Conservation (phyloP, 345 rosid genomes). For the Syzygium grande region DNA sequence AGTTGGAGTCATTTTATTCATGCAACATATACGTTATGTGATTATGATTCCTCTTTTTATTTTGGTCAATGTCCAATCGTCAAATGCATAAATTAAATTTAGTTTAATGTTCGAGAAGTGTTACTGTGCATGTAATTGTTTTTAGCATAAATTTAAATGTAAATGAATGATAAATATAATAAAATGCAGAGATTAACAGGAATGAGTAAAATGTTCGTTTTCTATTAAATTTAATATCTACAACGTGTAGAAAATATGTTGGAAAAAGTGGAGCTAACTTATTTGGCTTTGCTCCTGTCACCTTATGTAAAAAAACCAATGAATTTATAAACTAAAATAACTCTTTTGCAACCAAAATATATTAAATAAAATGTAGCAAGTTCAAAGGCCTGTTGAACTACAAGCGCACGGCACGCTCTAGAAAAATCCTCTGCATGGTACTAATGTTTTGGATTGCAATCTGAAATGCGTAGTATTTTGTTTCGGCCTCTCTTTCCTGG, state of each 20-base stretch:
- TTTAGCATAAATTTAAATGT: neutral
- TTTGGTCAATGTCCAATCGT: neutral
- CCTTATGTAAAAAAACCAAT: neutral
- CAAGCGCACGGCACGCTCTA: neutral
- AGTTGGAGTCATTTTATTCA: too few relatives aligned
- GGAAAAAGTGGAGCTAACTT: neutral
- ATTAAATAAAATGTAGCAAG: neutral
- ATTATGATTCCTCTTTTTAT: neutral
- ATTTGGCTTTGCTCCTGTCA: neutral
- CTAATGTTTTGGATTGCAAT: neutral
- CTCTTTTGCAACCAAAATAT: neutral
- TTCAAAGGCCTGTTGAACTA: neutral
- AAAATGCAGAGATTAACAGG: neutral
- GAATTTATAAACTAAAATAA: neutral
- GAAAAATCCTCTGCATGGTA: neutral
- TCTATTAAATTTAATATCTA: neutral
- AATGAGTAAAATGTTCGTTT: neutral
- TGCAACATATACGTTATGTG: neutral
- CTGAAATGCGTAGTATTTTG: neutral
- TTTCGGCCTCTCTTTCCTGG: conserved; percentile 94
- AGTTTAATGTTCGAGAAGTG: neutral
- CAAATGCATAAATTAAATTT: neutral
- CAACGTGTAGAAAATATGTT: neutral
- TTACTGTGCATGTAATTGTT: neutral
- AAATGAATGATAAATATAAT: neutral